Evolutionary conservation across 169 alveolate species (phyloP), one percentile per base, ranked within the genome.

Genomic region (Eimeria praecox): DNA sequence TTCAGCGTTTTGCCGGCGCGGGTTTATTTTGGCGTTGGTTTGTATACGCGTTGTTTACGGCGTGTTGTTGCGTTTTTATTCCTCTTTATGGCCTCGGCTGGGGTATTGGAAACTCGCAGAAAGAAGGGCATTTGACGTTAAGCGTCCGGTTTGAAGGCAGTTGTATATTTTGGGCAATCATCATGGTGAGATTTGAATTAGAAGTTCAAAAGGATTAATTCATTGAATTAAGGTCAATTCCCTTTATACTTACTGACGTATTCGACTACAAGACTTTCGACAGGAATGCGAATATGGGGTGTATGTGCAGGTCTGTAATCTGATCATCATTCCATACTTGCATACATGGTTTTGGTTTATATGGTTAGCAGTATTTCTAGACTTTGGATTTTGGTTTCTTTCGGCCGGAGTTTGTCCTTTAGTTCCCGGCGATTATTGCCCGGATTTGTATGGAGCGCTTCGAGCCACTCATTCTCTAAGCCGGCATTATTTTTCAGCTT

Each of bases 341-440:
- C 94, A 95, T 73, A 92, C 96, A 59, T 95, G 97, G 97, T 88
- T 64, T 46, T 85, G 95, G 97, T 88, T 95, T 86, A 85, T 95
- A 35, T 73, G 86, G 90, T 90, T 87, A 52, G 96, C 92, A 3
- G 66, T 95, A 46, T 66, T 56, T 42, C 14, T 59, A 27, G 95
- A 77, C 66, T 77, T 88, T 95, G 88, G 66, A 6, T 89, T 95
- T 77, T 95, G 95, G 95, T 88, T 30, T 35, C 27, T 88, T 44
- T 85, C 95, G 22, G 88, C 62, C 40, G 82, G 44, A 44, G 87
- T 90, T 46, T 95, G 97, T 69, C 92, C 90, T 10, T 71, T 52
- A 16, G 94, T 95, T 10, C 77, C 95, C 24, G 94, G 56, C 1
- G 69, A 46, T 3, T 83, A 90, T 89, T 95, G 95, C 69, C 62